Percentiles rank a stretch among this genome's conserved stretches.
Evolutionary conservation across 495 filamentous ascomycete species (phyloP).

Genomic region (Xylaria acuta): DNA sequence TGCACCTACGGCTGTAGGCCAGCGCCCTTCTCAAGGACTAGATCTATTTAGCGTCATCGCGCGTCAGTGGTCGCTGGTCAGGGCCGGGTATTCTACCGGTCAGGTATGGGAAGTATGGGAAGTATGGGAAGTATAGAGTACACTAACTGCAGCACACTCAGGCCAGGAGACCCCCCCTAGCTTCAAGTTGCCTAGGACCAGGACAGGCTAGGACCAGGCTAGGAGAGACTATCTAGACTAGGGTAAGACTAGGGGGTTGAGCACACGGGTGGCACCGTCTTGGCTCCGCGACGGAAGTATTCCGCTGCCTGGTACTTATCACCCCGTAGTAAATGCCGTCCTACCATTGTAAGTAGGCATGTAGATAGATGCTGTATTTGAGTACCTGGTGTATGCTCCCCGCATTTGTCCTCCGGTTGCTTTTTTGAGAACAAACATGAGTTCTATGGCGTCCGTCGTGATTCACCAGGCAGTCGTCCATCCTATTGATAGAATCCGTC

Average conservation of each 20-base stretch:
- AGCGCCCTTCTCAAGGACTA: not conserved
- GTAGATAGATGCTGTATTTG: not conserved
- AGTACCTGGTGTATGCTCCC: not conserved
- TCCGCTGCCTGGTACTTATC: conserved; percentile 17
- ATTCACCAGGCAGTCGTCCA: not conserved
- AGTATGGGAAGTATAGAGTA: too few species aligned
- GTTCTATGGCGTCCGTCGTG: conserved; percentile 9
- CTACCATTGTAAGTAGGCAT: not conserved
- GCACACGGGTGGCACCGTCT: conserved; percentile 25
- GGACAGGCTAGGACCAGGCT: not conserved
- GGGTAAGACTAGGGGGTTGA: conserved; percentile 8
- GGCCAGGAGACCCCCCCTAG: not conserved
- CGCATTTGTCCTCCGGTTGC: not conserved
- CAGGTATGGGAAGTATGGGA: too few species aligned
- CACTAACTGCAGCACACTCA: not conserved
- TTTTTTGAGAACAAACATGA: conserved; percentile 4
- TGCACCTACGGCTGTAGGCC: not conserved
- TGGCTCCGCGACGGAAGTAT: conserved; percentile 16
- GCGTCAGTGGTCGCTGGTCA: not conserved
- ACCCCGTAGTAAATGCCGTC: not conserved
- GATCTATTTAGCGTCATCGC: conserved; percentile 20
- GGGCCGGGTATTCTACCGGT: not conserved
- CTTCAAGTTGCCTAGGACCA: too few species aligned
- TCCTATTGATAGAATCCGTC: conserved; percentile 4
- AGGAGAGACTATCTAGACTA: not conserved